These are phyloP conservation scores for Prunus dulcis DNA, from an alignment of 306 rosid species.

Conservation along the genomic window DNA sequence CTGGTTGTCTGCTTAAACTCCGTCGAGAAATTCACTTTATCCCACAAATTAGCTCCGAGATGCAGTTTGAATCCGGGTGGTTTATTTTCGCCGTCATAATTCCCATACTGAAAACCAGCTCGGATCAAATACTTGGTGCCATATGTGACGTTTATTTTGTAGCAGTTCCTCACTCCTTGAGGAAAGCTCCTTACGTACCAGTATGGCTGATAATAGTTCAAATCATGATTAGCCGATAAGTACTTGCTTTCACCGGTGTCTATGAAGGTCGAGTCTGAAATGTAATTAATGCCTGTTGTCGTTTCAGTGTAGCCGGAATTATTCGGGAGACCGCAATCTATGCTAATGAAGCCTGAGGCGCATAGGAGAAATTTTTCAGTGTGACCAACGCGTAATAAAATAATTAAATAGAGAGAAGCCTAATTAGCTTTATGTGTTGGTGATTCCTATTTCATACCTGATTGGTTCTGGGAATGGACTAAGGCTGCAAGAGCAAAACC, in stretches of 20 bases:
- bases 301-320: not conserved
- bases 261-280: not conserved
- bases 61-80: constrained; percentile 13
- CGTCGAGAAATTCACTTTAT: not conserved
- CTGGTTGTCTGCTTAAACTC: too few species aligned
- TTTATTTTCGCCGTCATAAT: constrained; percentile 24
- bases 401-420: too few species aligned
- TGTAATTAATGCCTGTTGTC: not conserved
- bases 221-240: not conserved
- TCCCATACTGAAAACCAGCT: constrained; percentile 30
- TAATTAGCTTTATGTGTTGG: too few species aligned
- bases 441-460: not conserved
- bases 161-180: constrained; percentile 37
- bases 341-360: constrained; percentile 26
- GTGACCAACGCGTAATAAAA: too few species aligned
- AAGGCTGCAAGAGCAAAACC: not conserved
- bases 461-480: constrained; percentile 2
- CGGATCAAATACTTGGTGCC: constrained; percentile 26
- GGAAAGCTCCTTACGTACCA: constrained; percentile 38
- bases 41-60: constrained; percentile 29
- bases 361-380: not conserved
- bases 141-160: constrained; percentile 17
- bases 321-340: constrained; percentile 4
- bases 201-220: not conserved
- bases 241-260: not conserved